These are phyloP conservation scores for Fomes fomentarius DNA, from an alignment of 1,284 basidiomycete species.

Conservation along the genomic window DNA sequence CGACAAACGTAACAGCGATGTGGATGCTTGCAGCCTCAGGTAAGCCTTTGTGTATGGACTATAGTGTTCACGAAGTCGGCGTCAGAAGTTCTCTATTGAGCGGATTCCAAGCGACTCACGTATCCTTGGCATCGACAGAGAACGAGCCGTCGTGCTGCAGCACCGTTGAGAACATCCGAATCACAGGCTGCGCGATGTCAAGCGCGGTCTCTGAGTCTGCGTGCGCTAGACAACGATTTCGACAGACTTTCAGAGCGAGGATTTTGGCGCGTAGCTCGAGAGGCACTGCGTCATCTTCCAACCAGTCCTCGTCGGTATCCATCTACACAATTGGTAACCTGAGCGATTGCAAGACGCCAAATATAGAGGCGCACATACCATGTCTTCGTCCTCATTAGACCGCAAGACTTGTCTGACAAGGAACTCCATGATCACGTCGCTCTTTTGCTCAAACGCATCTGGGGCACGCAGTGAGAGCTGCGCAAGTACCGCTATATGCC, in stretches of 20 bases:
- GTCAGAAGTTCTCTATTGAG: conserved; percentile 6
- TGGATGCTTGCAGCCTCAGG: conserved; percentile 81
- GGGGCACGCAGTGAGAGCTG: conserved; percentile 77
- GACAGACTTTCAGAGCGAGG: conserved; percentile 75
- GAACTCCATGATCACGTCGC: conserved; percentile 73
- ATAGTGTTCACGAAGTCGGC: background rate
- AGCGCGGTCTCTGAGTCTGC: conserved; percentile 60
- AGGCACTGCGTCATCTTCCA: conserved; percentile 63
- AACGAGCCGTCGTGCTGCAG: conserved; percentile 71
- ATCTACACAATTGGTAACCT: too few species aligned
- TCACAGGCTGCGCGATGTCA: conserved; percentile 71
- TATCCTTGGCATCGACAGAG: conserved; percentile 59
- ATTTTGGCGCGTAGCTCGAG: conserved; percentile 69
- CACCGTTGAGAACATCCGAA: conserved; percentile 75
- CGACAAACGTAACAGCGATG: conserved; percentile 83
- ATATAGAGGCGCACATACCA: background rate
- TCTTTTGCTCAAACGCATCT: conserved; percentile 76
- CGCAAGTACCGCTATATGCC: conserved; percentile 72
- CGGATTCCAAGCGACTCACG: conserved; percentile 48
- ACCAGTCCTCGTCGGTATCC: conserved; percentile 78
- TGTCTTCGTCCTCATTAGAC: conserved; percentile 40
- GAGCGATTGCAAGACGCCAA: too few species aligned
- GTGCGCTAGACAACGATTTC: conserved; percentile 78
- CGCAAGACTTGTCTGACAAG: conserved; percentile 77
- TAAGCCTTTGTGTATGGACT: conserved; percentile 67